These are phyloP conservation scores for Penicillium rolfsii DNA, from an alignment of 2,329 filamentous ascomycete genomes.

Conservation along the genomic window DNA sequence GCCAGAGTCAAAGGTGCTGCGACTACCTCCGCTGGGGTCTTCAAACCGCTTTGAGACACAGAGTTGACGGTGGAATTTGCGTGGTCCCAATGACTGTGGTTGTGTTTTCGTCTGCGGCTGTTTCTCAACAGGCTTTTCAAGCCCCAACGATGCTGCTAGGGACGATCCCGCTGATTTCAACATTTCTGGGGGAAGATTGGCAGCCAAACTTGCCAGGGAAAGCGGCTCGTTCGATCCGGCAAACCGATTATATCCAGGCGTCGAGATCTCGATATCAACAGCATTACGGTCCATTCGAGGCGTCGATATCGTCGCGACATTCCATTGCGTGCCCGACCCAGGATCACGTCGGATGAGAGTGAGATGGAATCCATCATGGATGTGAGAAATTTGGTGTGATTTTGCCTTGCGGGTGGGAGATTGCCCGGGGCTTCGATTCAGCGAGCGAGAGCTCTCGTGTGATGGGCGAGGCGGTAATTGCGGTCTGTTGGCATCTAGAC, in stretches of 20 bases:
- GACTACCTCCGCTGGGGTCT: slow-evolving; percentile 5
- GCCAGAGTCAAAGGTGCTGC: slow-evolving; percentile 11
- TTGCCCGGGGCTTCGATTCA: slow-evolving; percentile 34
- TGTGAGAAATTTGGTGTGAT: slow-evolving; percentile 15
- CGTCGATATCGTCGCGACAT: slow-evolving; percentile 66
- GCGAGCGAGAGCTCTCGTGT: slow-evolving; percentile 23
- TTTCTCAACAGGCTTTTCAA: slow-evolving; percentile 11
- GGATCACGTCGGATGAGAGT: slow-evolving; percentile 76
- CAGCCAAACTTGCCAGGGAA: slow-evolving; percentile 38
- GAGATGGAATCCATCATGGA: slow-evolving; percentile 42
- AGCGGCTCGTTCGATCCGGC: slow-evolving; percentile 43
- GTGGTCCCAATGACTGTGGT: slow-evolving; percentile 27
- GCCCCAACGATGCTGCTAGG: slow-evolving; percentile 15
- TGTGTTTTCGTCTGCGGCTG: background rate
- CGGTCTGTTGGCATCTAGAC: slow-evolving; percentile 35
- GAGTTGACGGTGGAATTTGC: slow-evolving; percentile 39
- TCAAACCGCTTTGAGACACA: slow-evolving; percentile 36
- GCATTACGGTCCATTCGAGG: slow-evolving; percentile 35
- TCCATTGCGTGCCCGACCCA: slow-evolving; percentile 71
- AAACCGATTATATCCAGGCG: slow-evolving; percentile 64
- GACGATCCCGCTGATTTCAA: slow-evolving; percentile 26
- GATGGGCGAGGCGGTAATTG: slow-evolving; percentile 31
- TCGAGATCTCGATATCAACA: slow-evolving; percentile 60
- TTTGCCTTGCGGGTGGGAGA: slow-evolving; percentile 29
- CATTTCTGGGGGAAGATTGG: slow-evolving; percentile 30